These are phyloP conservation scores for Tulasnella sp. DNA, from an alignment of 768 basidiomycete genomes.

Conservation along the genomic window DNA sequence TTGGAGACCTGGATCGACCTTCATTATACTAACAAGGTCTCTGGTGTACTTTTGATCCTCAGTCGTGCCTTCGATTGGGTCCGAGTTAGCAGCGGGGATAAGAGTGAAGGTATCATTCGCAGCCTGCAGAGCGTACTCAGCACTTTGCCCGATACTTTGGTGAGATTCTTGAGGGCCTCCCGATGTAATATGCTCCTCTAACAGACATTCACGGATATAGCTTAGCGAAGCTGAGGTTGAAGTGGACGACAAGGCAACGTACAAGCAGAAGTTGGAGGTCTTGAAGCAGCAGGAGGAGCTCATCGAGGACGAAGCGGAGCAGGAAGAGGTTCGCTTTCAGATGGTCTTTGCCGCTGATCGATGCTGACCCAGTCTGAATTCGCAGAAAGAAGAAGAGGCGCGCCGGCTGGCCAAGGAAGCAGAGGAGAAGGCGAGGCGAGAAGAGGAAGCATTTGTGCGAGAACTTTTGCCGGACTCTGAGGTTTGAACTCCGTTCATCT, in stretches of 20 bases:
- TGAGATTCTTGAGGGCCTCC: constrained; percentile 40
- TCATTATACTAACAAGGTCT: constrained; percentile 85
- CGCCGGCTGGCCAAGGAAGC: constrained; percentile 78
- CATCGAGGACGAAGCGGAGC: constrained; percentile 98
- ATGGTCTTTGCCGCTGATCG: background rate
- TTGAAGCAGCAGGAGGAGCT: constrained; percentile 98
- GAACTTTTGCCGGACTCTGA: constrained; percentile 85
- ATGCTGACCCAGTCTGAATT: constrained; percentile 7
- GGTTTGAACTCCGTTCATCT: constrained; percentile 42
- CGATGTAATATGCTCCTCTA: background rate
- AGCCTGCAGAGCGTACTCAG: constrained; percentile 87
- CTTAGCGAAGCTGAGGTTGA: constrained; percentile 96
- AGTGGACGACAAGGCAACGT: constrained; percentile 89
- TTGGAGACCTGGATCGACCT: constrained; percentile 88
- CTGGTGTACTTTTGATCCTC: constrained; percentile 90
- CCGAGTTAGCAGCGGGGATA: constrained; percentile 54
- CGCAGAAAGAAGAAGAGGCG: constrained; percentile 77
- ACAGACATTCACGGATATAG: constrained; percentile 42
- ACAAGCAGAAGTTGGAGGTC: constrained; percentile 98
- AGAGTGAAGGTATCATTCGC: constrained; percentile 77
- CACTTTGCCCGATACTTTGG: constrained; percentile 90
- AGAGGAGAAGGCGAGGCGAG: constrained; percentile 54
- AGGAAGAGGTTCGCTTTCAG: constrained; percentile 59
- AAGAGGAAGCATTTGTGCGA: constrained; percentile 72
- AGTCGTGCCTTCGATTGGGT: constrained; percentile 94